Evolutionary conservation across 257 asterid genomes (phyloP).

Genomic region (Nicotiana paniculata): DNA sequence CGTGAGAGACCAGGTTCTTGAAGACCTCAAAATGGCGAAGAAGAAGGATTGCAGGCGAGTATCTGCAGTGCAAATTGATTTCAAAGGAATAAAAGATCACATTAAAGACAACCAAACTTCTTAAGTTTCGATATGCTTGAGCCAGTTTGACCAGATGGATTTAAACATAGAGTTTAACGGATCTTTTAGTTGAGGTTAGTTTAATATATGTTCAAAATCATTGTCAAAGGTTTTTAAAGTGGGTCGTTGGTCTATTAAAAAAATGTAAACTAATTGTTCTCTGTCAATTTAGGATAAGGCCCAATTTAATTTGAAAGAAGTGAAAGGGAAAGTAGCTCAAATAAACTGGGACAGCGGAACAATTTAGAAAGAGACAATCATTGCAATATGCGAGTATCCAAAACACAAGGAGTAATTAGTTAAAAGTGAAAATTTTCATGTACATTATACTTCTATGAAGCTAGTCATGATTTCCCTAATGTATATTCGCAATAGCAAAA

Average conservation of each 20-base stretch:
- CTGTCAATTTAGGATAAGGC: neutral
- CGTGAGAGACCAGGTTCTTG: conserved; percentile 57
- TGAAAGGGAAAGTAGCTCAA: neutral
- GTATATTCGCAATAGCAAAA: neutral
- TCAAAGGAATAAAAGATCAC: neutral
- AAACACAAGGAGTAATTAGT: neutral
- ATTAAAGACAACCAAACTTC: neutral
- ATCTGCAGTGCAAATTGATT: conserved; percentile 32
- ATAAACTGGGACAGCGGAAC: neutral
- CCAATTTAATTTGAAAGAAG: neutral
- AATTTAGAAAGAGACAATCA: neutral
- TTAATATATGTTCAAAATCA: neutral
- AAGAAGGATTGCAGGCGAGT: conserved; percentile 78
- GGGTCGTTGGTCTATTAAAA: neutral
- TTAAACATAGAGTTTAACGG: neutral
- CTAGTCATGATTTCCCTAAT: neutral
- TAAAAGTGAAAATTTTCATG: neutral
- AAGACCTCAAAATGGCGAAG: conserved; percentile 94
- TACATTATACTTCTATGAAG: neutral
- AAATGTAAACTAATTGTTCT: neutral
- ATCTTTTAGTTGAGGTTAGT: neutral
- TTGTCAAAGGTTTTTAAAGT: neutral
- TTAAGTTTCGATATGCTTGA: neutral
- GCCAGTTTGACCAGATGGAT: neutral
- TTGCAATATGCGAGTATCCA: neutral